Conservation (phyloP, 208 protist genomes). For the Leishmania tropica region DNA sequence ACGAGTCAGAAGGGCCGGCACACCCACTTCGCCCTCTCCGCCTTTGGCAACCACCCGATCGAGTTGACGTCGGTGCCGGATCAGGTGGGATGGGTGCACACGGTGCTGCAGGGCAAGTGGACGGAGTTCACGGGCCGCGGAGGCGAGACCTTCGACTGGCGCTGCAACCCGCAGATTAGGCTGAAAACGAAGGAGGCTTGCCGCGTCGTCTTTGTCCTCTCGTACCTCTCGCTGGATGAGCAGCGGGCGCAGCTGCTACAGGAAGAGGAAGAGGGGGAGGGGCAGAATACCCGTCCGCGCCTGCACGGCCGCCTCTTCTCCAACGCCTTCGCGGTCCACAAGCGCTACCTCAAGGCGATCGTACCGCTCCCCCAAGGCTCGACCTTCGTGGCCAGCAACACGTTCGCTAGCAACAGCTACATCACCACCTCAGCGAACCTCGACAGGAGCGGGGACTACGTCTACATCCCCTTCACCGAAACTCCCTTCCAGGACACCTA, state of each 20-base stretch:
- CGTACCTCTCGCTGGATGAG: conserved; percentile 80
- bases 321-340: conserved; percentile 67
- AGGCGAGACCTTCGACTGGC: conserved; percentile 88
- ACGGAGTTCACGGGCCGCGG: conserved; percentile 84
- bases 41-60: conserved; percentile 80
- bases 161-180: conserved; percentile 86
- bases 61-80: conserved; percentile 86
- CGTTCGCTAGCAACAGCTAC: conserved; percentile 86
- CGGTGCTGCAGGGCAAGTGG: conserved; percentile 80
- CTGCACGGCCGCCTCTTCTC: conserved; percentile 89
- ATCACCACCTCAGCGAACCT: conserved; percentile 83
- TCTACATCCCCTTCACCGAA: conserved; percentile 91
- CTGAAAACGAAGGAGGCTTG: conserved; percentile 67
- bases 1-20: conserved; percentile 82
- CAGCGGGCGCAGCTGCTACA: conserved; percentile 38
- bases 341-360: conserved; percentile 86
- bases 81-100: conserved; percentile 88
- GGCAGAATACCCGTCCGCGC: conserved; percentile 72
- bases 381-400: conserved; percentile 88
- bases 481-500: conserved; percentile 75
- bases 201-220: conserved; percentile 85
- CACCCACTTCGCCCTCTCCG: conserved; percentile 86
- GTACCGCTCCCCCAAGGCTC: conserved; percentile 87
- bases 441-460: conserved; percentile 65
- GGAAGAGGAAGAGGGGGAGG: conserved; percentile 74